These are phyloP conservation scores for Dothideomycetes sp. DNA, from an alignment of 2,329 filamentous ascomycete species.

Conservation along the genomic window DNA sequence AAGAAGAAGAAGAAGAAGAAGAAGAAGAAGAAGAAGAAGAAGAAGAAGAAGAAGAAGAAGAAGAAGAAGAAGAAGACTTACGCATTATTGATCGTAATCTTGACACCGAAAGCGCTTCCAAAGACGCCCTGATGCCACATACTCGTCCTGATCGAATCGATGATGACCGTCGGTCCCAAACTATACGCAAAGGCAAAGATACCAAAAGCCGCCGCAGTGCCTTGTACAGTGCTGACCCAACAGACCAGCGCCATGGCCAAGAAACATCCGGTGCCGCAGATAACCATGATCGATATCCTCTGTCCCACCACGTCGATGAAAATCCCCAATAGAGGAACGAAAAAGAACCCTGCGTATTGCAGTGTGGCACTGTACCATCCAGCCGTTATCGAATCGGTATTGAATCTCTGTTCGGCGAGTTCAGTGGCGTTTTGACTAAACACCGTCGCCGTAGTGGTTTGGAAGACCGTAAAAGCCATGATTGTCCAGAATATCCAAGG, in stretches of 20 bases:
- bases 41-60: neutral
- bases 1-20: no score
- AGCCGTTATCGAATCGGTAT: conserved; percentile 44
- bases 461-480: conserved; percentile 44
- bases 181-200: conserved; percentile 49
- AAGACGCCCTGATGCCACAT: conserved; percentile 54
- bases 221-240: conserved; percentile 40
- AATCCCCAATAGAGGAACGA: conserved; percentile 47
- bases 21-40: no score
- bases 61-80: conserved; percentile 18
- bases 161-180: conserved; percentile 50
- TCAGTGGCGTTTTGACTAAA: conserved; percentile 55
- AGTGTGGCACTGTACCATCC: conserved; percentile 52
- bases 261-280: conserved; percentile 44
- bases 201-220: conserved; percentile 51
- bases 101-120: conserved; percentile 51
- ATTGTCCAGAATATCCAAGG: conserved; percentile 54
- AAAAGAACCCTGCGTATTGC: conserved; percentile 50
- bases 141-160: conserved; percentile 51
- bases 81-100: conserved; percentile 53
- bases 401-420: conserved; percentile 50
- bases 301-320: conserved; percentile 50
- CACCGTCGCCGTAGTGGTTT: no score
- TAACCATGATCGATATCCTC: conserved; percentile 36
- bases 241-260: conserved; percentile 46